Percentiles rank a stretch among this genome's conserved stretches.
These are phyloP conservation scores for Neurospora cerealis DNA, from an alignment of 495 filamentous ascomycete species.

Conservation along the genomic window DNA sequence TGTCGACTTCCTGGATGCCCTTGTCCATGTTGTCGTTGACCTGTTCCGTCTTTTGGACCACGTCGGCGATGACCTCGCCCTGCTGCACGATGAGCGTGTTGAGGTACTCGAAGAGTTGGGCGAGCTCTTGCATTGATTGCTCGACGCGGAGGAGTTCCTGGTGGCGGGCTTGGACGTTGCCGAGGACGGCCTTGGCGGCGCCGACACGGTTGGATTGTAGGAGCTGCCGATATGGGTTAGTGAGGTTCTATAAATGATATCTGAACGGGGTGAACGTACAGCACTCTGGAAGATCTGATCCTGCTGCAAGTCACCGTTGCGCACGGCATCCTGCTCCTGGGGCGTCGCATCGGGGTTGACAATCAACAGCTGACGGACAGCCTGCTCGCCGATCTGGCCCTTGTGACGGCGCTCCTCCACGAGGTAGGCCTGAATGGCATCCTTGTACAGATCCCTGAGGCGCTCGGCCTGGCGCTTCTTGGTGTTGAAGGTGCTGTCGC, in stretches of 20 bases:
- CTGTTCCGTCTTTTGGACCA: slow-evolving; percentile 45
- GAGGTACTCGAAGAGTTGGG: slow-evolving; percentile 56
- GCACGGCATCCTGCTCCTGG: slow-evolving; percentile 50
- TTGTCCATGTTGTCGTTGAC: slow-evolving; percentile 47
- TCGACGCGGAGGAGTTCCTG: slow-evolving; percentile 67
- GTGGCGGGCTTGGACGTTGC: slow-evolving; percentile 65
- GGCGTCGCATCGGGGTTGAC: slow-evolving; percentile 65
- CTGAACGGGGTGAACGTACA: too few species aligned
- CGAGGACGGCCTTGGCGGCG: slow-evolving; percentile 55
- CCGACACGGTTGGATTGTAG: slow-evolving; percentile 53
- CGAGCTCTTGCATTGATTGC: slow-evolving; percentile 53
- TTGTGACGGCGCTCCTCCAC: slow-evolving; percentile 56
- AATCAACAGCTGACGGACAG: slow-evolving; percentile 63
- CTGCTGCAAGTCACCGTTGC: slow-evolving; percentile 58
- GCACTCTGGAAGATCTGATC: slow-evolving; percentile 71
- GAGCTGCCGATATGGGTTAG: too few species aligned
- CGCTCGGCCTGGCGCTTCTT: slow-evolving; percentile 54
- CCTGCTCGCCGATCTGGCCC: slow-evolving; percentile 57
- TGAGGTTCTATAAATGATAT: too few species aligned
- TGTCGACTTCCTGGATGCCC: slow-evolving; percentile 50
- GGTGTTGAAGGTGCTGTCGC: slow-evolving; percentile 38
- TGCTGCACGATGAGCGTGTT: slow-evolving; percentile 55
- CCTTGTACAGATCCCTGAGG: slow-evolving; percentile 55
- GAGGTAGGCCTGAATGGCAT: slow-evolving; percentile 51
- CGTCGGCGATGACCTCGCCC: slow-evolving; percentile 42